Evolutionary conservation across 2,329 filamentous ascomycete species (phyloP).

Genomic region (Hypomyces rosellus): DNA sequence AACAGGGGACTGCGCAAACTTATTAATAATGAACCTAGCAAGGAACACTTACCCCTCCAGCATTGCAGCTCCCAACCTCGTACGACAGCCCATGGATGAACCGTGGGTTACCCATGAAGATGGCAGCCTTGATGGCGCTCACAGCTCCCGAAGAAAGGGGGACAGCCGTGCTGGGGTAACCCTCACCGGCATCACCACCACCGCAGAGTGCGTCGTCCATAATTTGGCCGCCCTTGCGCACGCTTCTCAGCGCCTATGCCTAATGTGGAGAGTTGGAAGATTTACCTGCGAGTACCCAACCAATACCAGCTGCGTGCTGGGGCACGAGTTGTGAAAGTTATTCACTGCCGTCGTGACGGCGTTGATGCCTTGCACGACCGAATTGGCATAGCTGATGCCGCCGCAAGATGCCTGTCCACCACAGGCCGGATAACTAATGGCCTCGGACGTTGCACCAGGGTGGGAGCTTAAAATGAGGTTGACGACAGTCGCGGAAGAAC

Average conservation of each 20-base stretch:
- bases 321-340: slow-evolving; percentile 49
- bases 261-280: neutral
- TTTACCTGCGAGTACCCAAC: slow-evolving; percentile 56
- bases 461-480: slow-evolving; percentile 42
- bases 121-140: slow-evolving; percentile 53
- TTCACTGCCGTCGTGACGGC: slow-evolving; percentile 39
- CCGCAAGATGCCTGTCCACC: slow-evolving; percentile 55
- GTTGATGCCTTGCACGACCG: slow-evolving; percentile 20
- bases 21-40: neutral
- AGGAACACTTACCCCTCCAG: slow-evolving; percentile 46
- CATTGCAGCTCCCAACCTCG: slow-evolving; percentile 38
- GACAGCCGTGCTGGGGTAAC: slow-evolving; percentile 37
- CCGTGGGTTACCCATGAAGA: slow-evolving; percentile 60
- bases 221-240: slow-evolving; percentile 51
- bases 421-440: slow-evolving; percentile 55
- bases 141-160: slow-evolving; percentile 41
- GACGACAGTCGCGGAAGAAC: slow-evolving; percentile 43
- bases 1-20: neutral
- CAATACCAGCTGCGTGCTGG: slow-evolving; percentile 50
- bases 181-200: slow-evolving; percentile 44
- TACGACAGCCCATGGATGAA: slow-evolving; percentile 50
- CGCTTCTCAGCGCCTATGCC: neutral
- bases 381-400: slow-evolving; percentile 53
- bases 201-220: slow-evolving; percentile 59
- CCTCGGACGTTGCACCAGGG: slow-evolving; percentile 46